Percentiles rank a stretch among this genome's conserved stretches.
Evolutionary conservation across 106 monocot genomes (phyloP).

Genomic region (Alisma plantagoaquatica): DNA sequence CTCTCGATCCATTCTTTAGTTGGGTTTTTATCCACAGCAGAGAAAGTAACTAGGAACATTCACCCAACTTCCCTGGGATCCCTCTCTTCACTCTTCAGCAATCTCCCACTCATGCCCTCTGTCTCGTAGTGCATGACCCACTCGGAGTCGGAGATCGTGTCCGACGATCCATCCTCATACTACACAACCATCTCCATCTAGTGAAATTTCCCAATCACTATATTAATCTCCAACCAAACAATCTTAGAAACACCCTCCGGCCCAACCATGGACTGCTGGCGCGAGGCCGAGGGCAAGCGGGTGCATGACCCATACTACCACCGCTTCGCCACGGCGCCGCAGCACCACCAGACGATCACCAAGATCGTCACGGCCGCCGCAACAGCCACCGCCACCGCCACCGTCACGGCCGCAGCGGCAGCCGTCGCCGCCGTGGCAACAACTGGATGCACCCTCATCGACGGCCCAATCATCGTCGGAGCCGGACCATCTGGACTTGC

Average conservation of each 20-base stretch:
- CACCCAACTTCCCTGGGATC: too few relatives aligned
- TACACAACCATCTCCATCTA: background rate
- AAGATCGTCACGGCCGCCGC: too few relatives aligned
- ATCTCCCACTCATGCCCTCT: too few relatives aligned
- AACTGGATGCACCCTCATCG: background rate
- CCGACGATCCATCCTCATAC: background rate
- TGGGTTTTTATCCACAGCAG: too few relatives aligned
- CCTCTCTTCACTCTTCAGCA: too few relatives aligned
- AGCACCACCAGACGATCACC: too few relatives aligned
- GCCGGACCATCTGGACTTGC: slow-evolving; percentile 59
- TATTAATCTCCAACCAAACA: too few relatives aligned
- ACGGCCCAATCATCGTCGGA: slow-evolving; percentile 50
- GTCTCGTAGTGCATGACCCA: too few relatives aligned
- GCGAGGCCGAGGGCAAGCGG: slow-evolving; percentile 25
- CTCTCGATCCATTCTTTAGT: background rate
- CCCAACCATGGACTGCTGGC: slow-evolving; percentile 29
- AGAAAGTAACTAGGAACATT: too few relatives aligned
- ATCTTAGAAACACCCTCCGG: background rate
- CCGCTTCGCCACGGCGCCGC: slow-evolving; percentile 1
- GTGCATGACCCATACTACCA: slow-evolving; percentile 23
- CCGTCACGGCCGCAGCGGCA: background rate
- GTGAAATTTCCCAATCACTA: background rate
- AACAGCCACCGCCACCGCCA: background rate
- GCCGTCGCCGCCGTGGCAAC: background rate
- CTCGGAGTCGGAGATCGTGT: too few relatives aligned